phyloP scores from a whole-genome alignment of 345 rosid genomes.

The Lumnitzera racemosa region DNA sequence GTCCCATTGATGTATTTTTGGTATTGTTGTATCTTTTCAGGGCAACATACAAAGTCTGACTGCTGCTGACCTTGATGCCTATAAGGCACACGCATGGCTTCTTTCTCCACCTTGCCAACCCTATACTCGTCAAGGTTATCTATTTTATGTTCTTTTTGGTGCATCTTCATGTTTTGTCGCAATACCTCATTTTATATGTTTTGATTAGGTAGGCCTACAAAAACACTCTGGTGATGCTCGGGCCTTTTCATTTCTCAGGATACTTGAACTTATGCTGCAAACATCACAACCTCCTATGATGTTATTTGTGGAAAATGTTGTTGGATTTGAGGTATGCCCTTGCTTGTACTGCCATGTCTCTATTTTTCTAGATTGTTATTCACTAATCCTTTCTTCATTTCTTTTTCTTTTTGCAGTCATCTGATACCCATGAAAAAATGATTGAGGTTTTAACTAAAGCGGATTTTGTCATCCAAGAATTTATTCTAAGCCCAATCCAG shows the following conservation, averaged over 20 bases:
- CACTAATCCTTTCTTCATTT: background rate
- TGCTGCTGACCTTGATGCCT: conserved; percentile 61
- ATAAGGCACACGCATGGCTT: conserved; percentile 79
- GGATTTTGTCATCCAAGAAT: conserved; percentile 62
- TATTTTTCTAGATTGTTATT: conserved; percentile 1
- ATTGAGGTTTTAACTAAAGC: conserved; percentile 44
- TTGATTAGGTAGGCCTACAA: conserved; percentile 77
- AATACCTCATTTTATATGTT: conserved; percentile 12
- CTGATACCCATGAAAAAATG: conserved; percentile 75
- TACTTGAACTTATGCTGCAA: conserved; percentile 83
- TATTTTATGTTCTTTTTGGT: background rate
- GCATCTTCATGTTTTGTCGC: background rate
- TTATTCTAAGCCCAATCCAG: conserved; percentile 87
- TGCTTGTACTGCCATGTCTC: background rate
- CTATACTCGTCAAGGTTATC: conserved; percentile 87
- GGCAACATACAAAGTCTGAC: conserved; percentile 86
- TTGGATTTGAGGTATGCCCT: conserved; percentile 75
- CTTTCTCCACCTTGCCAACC: conserved; percentile 99
- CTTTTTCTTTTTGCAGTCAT: conserved; percentile 42
- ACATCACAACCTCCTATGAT: conserved; percentile 48
- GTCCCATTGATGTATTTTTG: background rate
- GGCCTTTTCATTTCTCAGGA: conserved; percentile 76
- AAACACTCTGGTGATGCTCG: conserved; percentile 94
- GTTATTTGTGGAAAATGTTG: conserved; percentile 78
- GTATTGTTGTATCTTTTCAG: conserved; percentile 22